Evolutionary conservation across 2,329 filamentous ascomycete species (phyloP).

Genomic region (Camillea tinctor): DNA sequence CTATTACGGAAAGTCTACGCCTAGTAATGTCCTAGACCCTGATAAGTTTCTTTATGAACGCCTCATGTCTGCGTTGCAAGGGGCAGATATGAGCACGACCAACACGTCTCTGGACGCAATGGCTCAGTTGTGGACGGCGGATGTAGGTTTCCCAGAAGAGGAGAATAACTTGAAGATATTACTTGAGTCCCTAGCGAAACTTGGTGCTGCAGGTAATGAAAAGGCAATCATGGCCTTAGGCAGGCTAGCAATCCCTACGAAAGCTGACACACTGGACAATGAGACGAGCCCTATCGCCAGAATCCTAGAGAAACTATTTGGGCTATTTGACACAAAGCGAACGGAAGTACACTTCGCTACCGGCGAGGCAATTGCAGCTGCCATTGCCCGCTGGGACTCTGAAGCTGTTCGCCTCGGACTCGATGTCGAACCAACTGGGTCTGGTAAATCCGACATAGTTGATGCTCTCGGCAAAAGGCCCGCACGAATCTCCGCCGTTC

Average conservation of each 20-base stretch:
- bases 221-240: conserved; percentile 80
- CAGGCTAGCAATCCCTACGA: conserved; percentile 62
- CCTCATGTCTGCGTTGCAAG: conserved; percentile 17
- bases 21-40: conserved; percentile 20
- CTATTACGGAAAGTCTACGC: conserved; percentile 24
- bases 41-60: conserved; percentile 23
- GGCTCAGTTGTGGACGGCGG: conserved; percentile 33
- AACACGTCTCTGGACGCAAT: conserved; percentile 30
- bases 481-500: conserved; percentile 48
- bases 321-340: conserved; percentile 79
- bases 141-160: conserved; percentile 24
- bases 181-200: conserved; percentile 68
- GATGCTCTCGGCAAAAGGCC: conserved; percentile 38
- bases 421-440: conserved; percentile 63
- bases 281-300: conserved; percentile 43
- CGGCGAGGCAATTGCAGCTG: conserved; percentile 81
- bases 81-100: conserved; percentile 23
- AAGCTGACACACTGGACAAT: conserved; percentile 35
- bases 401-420: conserved; percentile 71
- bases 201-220: conserved; percentile 62
- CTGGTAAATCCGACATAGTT: conserved; percentile 31
- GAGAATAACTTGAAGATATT: conserved; percentile 55
- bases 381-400: conserved; percentile 79
- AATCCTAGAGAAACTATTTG: conserved; percentile 68
- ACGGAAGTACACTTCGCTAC: conserved; percentile 87